These are phyloP conservation scores for Punica granatum DNA, from an alignment of 345 rosid genomes.

Conservation along the genomic window DNA sequence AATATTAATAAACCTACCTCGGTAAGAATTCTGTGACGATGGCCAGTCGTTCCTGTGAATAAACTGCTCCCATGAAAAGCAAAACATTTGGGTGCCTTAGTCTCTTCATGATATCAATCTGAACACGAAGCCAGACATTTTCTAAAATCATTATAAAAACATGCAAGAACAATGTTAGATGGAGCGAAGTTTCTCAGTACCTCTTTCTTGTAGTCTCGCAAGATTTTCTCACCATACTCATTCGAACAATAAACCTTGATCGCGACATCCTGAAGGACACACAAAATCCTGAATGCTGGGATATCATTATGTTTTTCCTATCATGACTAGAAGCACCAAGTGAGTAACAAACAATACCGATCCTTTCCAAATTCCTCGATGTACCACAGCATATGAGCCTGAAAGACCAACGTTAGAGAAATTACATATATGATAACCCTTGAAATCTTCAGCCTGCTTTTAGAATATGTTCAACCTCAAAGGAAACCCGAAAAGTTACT, in stretches of 20 bases:
- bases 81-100: constrained; percentile 88
- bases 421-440: not conserved
- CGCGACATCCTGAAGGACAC: constrained; percentile 64
- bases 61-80: constrained; percentile 90
- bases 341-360: constrained; percentile 38
- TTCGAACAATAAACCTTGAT: constrained; percentile 67
- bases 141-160: not conserved
- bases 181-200: constrained; percentile 20
- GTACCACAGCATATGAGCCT: constrained; percentile 77
- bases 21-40: constrained; percentile 80
- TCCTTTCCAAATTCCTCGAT: constrained; percentile 77
- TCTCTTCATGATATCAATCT: constrained; percentile 80
- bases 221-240: constrained; percentile 46
- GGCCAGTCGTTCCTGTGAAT: constrained; percentile 63
- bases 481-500: not conserved
- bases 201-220: constrained; percentile 72
- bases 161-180: constrained; percentile 1
- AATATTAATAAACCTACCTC: constrained; percentile 36
- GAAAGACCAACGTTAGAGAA: constrained; percentile 6
- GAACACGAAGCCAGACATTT: not conserved
- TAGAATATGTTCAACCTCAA: not conserved
- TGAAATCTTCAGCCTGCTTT: not conserved
- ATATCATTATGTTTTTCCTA: not conserved
- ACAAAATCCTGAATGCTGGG: constrained; percentile 5
- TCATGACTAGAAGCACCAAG: not conserved